These are phyloP conservation scores for Moniliella sp. DNA, from an alignment of 1,284 basidiomycete genomes.

Conservation along the genomic window DNA sequence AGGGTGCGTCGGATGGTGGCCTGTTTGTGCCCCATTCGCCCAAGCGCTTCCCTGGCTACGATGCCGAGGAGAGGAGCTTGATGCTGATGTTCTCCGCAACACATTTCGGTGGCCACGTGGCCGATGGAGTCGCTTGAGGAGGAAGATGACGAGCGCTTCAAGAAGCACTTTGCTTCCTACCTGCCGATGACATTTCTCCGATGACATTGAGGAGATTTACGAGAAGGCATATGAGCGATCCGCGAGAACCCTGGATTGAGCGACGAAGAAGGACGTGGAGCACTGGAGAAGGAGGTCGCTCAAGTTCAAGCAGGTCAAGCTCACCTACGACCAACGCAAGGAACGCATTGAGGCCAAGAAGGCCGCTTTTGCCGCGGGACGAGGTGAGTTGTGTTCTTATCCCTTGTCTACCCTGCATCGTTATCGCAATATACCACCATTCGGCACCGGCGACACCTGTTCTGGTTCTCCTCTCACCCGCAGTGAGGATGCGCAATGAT, in stretches of 20 bases:
- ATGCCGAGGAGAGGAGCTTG: conserved; percentile 80
- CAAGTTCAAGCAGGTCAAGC: conserved; percentile 52
- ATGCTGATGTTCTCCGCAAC: conserved; percentile 78
- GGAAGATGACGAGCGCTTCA: conserved; percentile 98
- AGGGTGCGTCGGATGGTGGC: conserved; percentile 94
- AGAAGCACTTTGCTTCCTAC: conserved; percentile 90
- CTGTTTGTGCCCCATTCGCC: conserved; percentile 93
- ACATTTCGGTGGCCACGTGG: conserved; percentile 91
- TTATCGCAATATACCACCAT: too few relatives aligned
- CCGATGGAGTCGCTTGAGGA: conserved; percentile 98
- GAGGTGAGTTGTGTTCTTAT: too few relatives aligned
- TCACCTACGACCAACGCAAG: conserved; percentile 49
- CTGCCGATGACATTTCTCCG: conserved; percentile 78
- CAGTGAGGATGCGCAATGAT: too few relatives aligned
- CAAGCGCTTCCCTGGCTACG: conserved; percentile 95
- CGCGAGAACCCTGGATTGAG: conserved; percentile 78
- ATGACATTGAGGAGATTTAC: conserved; percentile 93
- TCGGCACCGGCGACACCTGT: too few relatives aligned
- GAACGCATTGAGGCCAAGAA: conserved; percentile 26
- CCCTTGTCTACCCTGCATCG: too few relatives aligned
- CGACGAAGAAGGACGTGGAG: conserved; percentile 60
- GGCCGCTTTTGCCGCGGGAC: too few relatives aligned
- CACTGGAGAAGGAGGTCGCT: conserved; percentile 74
- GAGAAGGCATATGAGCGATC: conserved; percentile 55
- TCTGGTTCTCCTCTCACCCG: too few relatives aligned